A percentile compares a stretch with the other conserved stretches of the same genome.
These are phyloP conservation scores for Lasiosphaeria ovina DNA, from an alignment of 495 filamentous ascomycete genomes.

Conservation along the genomic window DNA sequence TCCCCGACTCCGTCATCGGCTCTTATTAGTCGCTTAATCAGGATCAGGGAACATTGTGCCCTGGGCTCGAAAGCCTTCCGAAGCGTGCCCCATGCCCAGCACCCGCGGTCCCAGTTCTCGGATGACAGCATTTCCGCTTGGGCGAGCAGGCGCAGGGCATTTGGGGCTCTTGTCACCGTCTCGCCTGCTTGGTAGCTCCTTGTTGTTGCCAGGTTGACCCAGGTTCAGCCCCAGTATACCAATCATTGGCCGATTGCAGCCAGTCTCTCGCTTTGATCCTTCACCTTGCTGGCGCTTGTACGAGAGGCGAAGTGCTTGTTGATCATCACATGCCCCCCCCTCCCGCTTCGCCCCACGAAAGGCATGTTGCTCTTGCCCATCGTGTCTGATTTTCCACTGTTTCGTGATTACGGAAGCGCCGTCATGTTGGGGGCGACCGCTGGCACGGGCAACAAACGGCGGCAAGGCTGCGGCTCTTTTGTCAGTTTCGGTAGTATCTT, in stretches of 20 bases:
- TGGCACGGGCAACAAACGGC: not conserved
- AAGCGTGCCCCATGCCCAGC: not conserved
- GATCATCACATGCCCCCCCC: not conserved
- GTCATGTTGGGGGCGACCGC: constrained; percentile 6
- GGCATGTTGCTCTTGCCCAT: constrained; percentile 1
- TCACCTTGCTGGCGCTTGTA: not conserved
- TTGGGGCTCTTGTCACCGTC: not conserved
- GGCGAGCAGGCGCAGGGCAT: constrained; percentile 5
- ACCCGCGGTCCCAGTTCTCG: not conserved
- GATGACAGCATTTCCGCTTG: not conserved
- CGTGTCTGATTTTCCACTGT: not conserved
- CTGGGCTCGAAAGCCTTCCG: not conserved
- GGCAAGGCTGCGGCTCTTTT: constrained; percentile 5
- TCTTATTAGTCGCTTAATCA: not conserved
- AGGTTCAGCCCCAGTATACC: not conserved
- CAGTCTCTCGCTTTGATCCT: not conserved
- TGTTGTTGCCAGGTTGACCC: not conserved
- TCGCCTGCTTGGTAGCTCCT: not conserved
- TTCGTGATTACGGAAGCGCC: not conserved
- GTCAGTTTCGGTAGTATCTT: not conserved
- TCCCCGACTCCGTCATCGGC: constrained; percentile 1
- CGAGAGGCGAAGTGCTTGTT: constrained; percentile 1
- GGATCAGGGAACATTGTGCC: not conserved
- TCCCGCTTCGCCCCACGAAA: not conserved
- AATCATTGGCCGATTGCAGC: constrained; percentile 1